phyloP scores from a whole-genome alignment of 257 asterid species.

The Nicotiana undulata region DNA sequence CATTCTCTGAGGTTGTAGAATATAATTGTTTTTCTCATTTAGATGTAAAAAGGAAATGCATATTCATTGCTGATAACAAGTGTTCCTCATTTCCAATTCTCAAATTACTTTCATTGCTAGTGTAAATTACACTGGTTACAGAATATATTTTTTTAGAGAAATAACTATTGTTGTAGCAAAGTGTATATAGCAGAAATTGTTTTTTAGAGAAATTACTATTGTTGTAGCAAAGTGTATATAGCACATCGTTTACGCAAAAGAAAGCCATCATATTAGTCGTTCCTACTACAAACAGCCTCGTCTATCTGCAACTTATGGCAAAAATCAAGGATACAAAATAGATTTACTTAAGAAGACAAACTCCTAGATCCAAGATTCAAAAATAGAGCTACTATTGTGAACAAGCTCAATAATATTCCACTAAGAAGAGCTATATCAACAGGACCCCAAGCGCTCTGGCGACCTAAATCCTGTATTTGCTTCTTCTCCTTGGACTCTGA shows the following conservation, averaged over 20 bases:
- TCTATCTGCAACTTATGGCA: too few species aligned
- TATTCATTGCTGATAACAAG: background rate
- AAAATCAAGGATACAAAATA: background rate
- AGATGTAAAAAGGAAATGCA: constrained; percentile 14
- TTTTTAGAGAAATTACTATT: background rate
- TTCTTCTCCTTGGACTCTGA: constrained; percentile 31
- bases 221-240: background rate
- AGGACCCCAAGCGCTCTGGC: constrained; percentile 30
- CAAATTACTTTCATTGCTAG: background rate
- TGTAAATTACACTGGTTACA: background rate
- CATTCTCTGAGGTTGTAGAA: background rate
- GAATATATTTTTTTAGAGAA: too few species aligned
- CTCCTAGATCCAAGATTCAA: constrained; percentile 33
- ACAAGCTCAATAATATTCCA: constrained; percentile 49
- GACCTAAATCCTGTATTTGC: constrained; percentile 10
- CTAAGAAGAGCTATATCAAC: constrained; percentile 53
- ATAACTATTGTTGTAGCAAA: background rate
- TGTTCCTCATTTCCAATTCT: background rate
- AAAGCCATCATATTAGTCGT: background rate
- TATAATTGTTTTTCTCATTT: background rate
- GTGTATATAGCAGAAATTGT: background rate
- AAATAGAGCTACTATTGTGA: constrained; percentile 40
- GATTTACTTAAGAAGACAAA: constrained; percentile 1
- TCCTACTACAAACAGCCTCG: background rate
- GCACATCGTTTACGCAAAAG: background rate